Evolutionary conservation across 2,329 filamentous ascomycete genomes (phyloP), one percentile per base, ranked within the genome.

Genomic region (Xylaria multiplex): DNA sequence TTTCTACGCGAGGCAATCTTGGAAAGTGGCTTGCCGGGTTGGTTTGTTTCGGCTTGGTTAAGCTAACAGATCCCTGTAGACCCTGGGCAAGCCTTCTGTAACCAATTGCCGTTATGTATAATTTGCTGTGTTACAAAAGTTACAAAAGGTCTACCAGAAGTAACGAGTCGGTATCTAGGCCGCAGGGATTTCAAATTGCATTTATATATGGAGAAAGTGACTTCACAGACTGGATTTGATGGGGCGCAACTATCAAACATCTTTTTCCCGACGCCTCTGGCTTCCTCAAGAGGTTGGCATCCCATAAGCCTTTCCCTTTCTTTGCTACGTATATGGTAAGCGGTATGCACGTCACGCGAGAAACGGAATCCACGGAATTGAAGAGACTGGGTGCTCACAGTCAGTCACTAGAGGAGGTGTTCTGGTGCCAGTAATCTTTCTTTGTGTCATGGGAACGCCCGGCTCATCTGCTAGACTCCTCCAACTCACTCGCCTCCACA

Each of bases 381-480:
- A 6, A 30, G 5, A 40, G 19, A 16, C 24, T 1, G 6, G 27
- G 24, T 32, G 22, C n/a, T 59, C 32, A 54, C 24, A 45, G 62
- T 52, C n/a, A 35, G 45, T 27, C 35, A n/a, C 11, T 22, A 27
- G 49, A 54, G 49, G 49, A 5, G 24, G 7, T 40, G 24, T 40
- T 46, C 48, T 59, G 40, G 54, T 35, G 37, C 45, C 7, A 27
- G 45, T 55, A 43, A 35, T 42, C 35, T 45, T 60, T 27, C 27
- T 37, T 45, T 46, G 42, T 52, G 63, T 58, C 46, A 62, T 13
- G n/a, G 40, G 40, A 24, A 6, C 27, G 46, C 46, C 59, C 58
- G 58, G 24, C 22, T 32, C 27, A 62, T 65, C 59, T 59, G 53
- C 58, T 27, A 42, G 52, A 40, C n/a, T 48, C 45, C 37, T 14